phyloP scores from a whole-genome alignment of 306 rosid genomes.

The Mucuna pruriens region DNA sequence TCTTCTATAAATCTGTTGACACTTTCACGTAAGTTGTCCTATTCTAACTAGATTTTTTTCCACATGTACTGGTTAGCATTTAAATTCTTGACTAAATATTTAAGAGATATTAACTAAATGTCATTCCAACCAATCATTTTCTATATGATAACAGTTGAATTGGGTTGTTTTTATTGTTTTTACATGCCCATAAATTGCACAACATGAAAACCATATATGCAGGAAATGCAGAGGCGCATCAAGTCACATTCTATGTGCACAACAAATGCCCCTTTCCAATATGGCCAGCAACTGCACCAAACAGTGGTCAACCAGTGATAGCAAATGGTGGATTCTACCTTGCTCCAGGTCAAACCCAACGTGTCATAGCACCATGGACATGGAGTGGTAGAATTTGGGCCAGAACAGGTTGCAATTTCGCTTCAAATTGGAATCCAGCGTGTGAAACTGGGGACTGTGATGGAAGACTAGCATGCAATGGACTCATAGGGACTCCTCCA shows the following conservation, averaged over 20 bases:
- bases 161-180: neutral
- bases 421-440: slow-evolving; percentile 48
- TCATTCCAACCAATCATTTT: too few species aligned
- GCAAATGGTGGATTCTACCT: slow-evolving; percentile 90
- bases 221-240: slow-evolving; percentile 59
- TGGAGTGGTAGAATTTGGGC: slow-evolving; percentile 98
- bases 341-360: slow-evolving; percentile 52
- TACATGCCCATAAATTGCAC: neutral
- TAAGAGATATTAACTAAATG: too few species aligned
- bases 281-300: slow-evolving; percentile 95
- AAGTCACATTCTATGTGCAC: slow-evolving; percentile 57
- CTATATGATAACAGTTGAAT: neutral
- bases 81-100: too few species aligned
- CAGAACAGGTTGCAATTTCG: slow-evolving; percentile 79
- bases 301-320: slow-evolving; percentile 68
- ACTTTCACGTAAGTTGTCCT: too few species aligned
- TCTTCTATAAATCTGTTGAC: too few species aligned
- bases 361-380: slow-evolving; percentile 59
- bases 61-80: too few species aligned
- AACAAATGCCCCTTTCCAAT: slow-evolving; percentile 82
- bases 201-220: neutral
- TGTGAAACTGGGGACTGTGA: slow-evolving; percentile 93
- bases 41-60: too few species aligned
- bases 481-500: slow-evolving; percentile 84
- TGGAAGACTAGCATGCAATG: slow-evolving; percentile 79